Base-by-base conservation (phyloP, 225 moss, liverwort and hornwort genomes). In the Sphagnum tenellum region DNA sequence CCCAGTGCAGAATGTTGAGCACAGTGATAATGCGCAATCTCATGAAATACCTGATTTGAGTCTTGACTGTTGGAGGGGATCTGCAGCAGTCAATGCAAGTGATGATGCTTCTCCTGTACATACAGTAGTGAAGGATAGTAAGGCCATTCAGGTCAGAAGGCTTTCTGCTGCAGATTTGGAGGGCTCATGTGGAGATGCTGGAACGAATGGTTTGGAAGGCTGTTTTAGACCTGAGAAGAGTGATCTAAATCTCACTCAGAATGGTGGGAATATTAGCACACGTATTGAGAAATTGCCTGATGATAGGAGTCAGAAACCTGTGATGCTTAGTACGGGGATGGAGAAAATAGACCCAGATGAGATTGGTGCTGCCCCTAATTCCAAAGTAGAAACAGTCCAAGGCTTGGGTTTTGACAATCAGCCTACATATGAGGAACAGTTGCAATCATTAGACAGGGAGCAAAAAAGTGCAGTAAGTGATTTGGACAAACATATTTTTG, bases 91-190 rank as follows among this genome's bases (percentile, higher is more conserved):
- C 49, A 63, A 54, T 54, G 64, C 69, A 12, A 55, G 57, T 45
- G 75, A 49, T 48, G 63, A 52, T 55, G 72, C 64, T 61, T 60
- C 71, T 13, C 65, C 79, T 57, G 50, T 52, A 5, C 65, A 69
- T 46, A 63, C 46, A 12, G 29, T 29, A 29, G 10, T 52, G 12
- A 56, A 52, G 59, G n/a, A 11, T 3, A 49, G 58, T 45, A 63
- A 59, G 49, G 5, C 13, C 8, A 8, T 59, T 58, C 49, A 47
- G 63, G 58, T 9, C 29, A 50, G 12, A 64, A 47, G 47, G 62
- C 55, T 50, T 59, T 68, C 71, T 62, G 13, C 53, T 55, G 55
- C 9, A 29, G 29, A 29, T 29, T 29, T 29, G 29, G 29, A 29
- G 29, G 29, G 29, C 29, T 29, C 29, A 29, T 29, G 29, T 29